These are phyloP conservation scores for Erodium trifolium DNA, from an alignment of 441 rosid genomes.

Conservation along the genomic window DNA sequence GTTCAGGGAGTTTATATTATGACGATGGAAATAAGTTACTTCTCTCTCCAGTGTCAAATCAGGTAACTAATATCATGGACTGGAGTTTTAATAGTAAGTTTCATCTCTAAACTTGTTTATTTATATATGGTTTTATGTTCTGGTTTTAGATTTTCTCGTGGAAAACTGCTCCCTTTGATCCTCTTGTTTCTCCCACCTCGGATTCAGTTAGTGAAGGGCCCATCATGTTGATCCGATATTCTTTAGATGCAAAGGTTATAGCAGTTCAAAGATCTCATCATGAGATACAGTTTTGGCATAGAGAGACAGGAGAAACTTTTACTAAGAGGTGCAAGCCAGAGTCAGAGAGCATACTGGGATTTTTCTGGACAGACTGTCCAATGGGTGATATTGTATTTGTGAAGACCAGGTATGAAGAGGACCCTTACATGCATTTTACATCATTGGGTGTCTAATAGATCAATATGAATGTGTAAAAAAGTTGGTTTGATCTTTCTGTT, in stretches of 20 bases:
- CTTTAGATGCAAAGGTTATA: conserved; percentile 68
- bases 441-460: neutral
- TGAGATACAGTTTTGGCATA: conserved; percentile 62
- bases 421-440: conserved; percentile 15
- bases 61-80: conserved; percentile 33
- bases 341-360: conserved; percentile 80
- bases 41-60: conserved; percentile 48
- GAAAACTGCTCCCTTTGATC: conserved; percentile 65
- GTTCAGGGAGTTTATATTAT: conserved; percentile 64
- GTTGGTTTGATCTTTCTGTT: neutral
- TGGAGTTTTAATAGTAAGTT: conserved; percentile 17
- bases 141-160: conserved; percentile 59
- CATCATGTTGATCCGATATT: conserved; percentile 59
- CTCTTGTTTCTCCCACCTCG: conserved; percentile 45
- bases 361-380: conserved; percentile 95
- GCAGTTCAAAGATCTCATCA: conserved; percentile 73
- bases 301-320: conserved; percentile 65
- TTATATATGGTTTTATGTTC: conserved; percentile 6
- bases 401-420: conserved; percentile 64
- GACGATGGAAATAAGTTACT: conserved; percentile 85
- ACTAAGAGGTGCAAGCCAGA: conserved; percentile 57
- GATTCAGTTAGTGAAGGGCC: conserved; percentile 83
- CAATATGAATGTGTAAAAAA: neutral
- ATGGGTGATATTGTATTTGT: conserved; percentile 73
- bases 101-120: conserved; percentile 12